These are phyloP conservation scores for Coniochaeta sp. DNA, from an alignment of 2,329 filamentous ascomycete species.

Conservation along the genomic window DNA sequence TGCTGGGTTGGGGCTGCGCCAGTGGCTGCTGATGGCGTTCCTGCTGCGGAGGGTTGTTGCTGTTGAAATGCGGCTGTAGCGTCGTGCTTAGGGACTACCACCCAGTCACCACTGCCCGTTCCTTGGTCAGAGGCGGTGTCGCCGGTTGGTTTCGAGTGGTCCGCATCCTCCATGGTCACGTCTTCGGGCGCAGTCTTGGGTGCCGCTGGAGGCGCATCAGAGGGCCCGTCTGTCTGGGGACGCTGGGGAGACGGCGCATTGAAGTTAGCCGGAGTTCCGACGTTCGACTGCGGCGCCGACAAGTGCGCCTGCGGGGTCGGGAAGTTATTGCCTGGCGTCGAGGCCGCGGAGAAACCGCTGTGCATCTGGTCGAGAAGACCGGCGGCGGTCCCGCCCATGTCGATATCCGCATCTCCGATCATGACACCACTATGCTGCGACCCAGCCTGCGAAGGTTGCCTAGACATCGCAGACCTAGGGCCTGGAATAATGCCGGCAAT, in stretches of 20 bases:
- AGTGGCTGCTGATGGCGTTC: slow-evolving; percentile 9
- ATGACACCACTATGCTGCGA: slow-evolving; percentile 50
- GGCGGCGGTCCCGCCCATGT: slow-evolving; percentile 58
- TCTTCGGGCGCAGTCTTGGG: slow-evolving; percentile 22
- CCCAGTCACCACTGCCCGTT: slow-evolving; percentile 60
- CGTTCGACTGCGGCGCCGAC: slow-evolving; percentile 49
- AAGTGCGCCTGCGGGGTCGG: slow-evolving; percentile 53
- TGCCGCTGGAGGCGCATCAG: slow-evolving; percentile 15
- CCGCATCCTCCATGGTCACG: slow-evolving; percentile 43
- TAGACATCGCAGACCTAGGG: too few species aligned
- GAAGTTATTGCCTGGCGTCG: slow-evolving; percentile 55
- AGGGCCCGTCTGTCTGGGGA: slow-evolving; percentile 14
- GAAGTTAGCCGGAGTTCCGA: slow-evolving; percentile 47
- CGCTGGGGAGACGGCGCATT: slow-evolving; percentile 38
- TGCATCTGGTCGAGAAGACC: slow-evolving; percentile 65
- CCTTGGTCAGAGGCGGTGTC: slow-evolving; percentile 41
- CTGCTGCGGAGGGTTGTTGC: slow-evolving; percentile 6
- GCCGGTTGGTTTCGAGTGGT: slow-evolving; percentile 17
- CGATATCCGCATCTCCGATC: slow-evolving; percentile 54
- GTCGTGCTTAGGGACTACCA: slow-evolving; percentile 62
- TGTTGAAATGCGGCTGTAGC: slow-evolving; percentile 23
- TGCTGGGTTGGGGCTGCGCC: slow-evolving; percentile 7
- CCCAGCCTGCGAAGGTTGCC: slow-evolving; percentile 45
- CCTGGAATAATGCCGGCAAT: too few species aligned
- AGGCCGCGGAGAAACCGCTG: slow-evolving; percentile 50